A percentile compares a stretch with the other conserved stretches of the same genome.
phyloP scores from a whole-genome alignment of 345 rosid species.

The Eucalyptus virginea region DNA sequence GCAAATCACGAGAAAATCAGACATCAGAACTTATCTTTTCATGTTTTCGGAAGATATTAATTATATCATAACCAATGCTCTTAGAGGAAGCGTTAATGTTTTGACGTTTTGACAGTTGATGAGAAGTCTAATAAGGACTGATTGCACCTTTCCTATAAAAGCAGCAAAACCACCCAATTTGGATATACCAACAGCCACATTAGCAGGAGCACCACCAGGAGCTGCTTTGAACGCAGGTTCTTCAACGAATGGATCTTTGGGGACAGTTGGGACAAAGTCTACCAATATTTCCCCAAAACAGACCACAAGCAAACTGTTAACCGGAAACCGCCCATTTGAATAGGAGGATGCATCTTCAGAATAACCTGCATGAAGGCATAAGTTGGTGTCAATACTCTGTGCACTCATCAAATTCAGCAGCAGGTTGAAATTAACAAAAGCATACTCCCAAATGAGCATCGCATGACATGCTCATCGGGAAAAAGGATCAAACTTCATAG shows the following conservation, averaged over 20 bases:
- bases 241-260: slow-evolving; percentile 78
- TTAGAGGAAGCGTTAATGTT: neutral
- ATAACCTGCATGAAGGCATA: slow-evolving; percentile 3
- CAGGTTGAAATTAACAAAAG: neutral
- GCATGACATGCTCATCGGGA: neutral
- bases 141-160: slow-evolving; percentile 82
- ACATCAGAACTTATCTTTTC: neutral
- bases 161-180: slow-evolving; percentile 90
- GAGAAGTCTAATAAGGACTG: neutral
- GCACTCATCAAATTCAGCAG: neutral
- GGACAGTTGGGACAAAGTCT: slow-evolving; percentile 86
- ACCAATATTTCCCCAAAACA: slow-evolving; percentile 94
- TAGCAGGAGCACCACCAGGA: slow-evolving; percentile 97
- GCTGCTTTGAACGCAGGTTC: slow-evolving; percentile 93
- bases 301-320: slow-evolving; percentile 32
- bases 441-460: neutral
- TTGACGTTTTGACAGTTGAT: neutral
- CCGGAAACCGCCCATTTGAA: neutral
- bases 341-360: slow-evolving; percentile 8
- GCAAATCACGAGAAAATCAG: neutral
- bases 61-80: neutral
- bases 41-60: no score
- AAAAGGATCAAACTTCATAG: neutral
- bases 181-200: slow-evolving; percentile 88
- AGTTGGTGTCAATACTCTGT: neutral